Conservation (phyloP, 2,329 filamentous ascomycete species). For the Colletotrichum phormii region DNA sequence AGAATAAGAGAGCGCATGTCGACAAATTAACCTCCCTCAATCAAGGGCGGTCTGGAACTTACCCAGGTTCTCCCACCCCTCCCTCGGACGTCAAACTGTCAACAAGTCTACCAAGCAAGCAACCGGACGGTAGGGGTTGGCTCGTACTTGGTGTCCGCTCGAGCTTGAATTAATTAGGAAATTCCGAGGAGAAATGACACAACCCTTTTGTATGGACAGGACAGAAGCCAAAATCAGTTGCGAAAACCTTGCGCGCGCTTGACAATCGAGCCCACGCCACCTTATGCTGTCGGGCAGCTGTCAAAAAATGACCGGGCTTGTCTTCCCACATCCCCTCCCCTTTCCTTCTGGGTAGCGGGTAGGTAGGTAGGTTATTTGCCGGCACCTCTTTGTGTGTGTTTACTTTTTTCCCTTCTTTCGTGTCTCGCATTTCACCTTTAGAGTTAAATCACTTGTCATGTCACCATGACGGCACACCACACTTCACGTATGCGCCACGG, state of each 20-base stretch:
- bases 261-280: neutral
- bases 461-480: conserved; percentile 20
- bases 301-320: neutral
- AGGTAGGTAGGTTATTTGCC: neutral
- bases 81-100: neutral
- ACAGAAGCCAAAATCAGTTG: neutral
- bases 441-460: conserved; percentile 35
- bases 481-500: neutral
- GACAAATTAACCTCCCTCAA: neutral
- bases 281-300: too few species aligned
- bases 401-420: neutral
- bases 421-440: conserved; percentile 31
- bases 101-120: neutral
- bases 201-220: neutral
- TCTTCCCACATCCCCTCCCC: neutral
- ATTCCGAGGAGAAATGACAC: conserved; percentile 12
- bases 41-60: neutral
- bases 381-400: neutral
- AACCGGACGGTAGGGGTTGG: neutral
- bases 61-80: neutral
- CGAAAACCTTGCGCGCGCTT: neutral
- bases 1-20: neutral
- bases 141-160: neutral
- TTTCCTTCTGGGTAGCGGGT: neutral
- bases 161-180: conserved; percentile 14